These are phyloP conservation scores for Papilionanthe hybrid DNA, from an alignment of 116 monocot species.

Conservation along the genomic window DNA sequence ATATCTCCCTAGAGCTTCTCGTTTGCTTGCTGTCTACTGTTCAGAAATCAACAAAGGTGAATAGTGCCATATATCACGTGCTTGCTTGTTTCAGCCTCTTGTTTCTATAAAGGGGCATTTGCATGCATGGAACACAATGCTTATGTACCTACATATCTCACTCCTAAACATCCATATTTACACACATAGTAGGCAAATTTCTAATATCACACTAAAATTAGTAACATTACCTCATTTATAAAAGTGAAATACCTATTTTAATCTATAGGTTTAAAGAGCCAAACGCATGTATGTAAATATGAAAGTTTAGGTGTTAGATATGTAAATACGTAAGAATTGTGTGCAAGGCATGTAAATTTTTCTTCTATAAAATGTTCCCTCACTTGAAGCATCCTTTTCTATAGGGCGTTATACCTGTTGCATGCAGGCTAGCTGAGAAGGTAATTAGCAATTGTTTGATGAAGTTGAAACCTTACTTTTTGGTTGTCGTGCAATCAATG, in stretches of 20 bases:
- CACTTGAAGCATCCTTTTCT: neutral
- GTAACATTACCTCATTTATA: no score
- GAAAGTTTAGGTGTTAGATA: no score
- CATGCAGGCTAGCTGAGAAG: constrained; percentile 47
- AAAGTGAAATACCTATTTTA: no score
- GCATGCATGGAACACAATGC: no score
- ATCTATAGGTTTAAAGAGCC: no score
- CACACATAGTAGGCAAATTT: no score
- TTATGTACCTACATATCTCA: no score
- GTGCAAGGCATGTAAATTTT: neutral
- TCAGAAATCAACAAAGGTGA: constrained; percentile 48
- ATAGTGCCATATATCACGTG: neutral
- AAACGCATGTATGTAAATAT: no score
- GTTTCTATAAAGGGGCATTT: no score
- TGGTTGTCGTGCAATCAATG: constrained; percentile 23
- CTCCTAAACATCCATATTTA: no score
- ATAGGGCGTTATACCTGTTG: constrained; percentile 53
- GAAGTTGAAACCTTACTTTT: constrained; percentile 55
- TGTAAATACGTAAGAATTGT: no score
- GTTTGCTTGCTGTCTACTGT: constrained; percentile 39
- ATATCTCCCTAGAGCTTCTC: constrained; percentile 52
- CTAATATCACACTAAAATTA: no score
- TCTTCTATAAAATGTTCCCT: neutral
- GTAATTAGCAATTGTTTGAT: constrained; percentile 52
- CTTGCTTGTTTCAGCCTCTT: neutral